phyloP scores from a whole-genome alignment of 116 monocot genomes.

The Posidonia oceanica region DNA sequence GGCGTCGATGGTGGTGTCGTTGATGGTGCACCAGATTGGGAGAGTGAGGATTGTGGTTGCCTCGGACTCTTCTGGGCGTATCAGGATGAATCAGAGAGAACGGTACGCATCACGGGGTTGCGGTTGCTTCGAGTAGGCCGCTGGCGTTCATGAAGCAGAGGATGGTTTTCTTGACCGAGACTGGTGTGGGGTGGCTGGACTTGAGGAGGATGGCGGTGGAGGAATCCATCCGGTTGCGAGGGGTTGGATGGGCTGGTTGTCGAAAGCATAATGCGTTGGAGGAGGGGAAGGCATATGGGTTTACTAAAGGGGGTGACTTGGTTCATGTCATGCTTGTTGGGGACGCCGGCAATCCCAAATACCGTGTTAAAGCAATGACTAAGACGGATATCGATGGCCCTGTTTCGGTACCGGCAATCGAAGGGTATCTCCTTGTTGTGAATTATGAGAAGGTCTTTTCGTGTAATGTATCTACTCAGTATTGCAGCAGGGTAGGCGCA shows the following conservation, averaged over 20 bases:
- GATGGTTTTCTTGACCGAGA: conserved; percentile 74
- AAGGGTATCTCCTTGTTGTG: conserved; percentile 62
- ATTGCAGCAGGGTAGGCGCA: conserved; percentile 52
- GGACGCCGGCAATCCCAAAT: conserved; percentile 50
- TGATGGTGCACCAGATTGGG: conserved; percentile 51
- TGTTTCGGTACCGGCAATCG: conserved; percentile 51
- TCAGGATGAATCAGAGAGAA: conserved; percentile 72
- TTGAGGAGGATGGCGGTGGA: conserved; percentile 58
- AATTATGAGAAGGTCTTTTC: conserved; percentile 48
- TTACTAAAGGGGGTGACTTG: conserved; percentile 52
- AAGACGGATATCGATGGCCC: conserved; percentile 58
- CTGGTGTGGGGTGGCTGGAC: conserved; percentile 75
- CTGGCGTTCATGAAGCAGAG: conserved; percentile 72
- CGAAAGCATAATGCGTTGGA: conserved; percentile 47
- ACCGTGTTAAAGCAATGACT: conserved; percentile 52
- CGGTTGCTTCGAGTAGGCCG: conserved; percentile 32
- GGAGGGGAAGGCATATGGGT: conserved; percentile 75
- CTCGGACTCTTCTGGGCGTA: conserved; percentile 43
- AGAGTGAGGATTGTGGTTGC: conserved; percentile 43
- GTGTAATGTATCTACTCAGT: conserved; percentile 75
- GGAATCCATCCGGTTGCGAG: conserved; percentile 69
- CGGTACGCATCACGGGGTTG: conserved; percentile 63
- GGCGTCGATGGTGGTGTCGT: conserved; percentile 11
- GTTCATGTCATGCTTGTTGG: conserved; percentile 60
- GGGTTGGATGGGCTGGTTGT: conserved; percentile 63